Evolutionary conservation across 2,329 filamentous ascomycete species (phyloP).

Genomic region (Paraconiothyrium sp.): DNA sequence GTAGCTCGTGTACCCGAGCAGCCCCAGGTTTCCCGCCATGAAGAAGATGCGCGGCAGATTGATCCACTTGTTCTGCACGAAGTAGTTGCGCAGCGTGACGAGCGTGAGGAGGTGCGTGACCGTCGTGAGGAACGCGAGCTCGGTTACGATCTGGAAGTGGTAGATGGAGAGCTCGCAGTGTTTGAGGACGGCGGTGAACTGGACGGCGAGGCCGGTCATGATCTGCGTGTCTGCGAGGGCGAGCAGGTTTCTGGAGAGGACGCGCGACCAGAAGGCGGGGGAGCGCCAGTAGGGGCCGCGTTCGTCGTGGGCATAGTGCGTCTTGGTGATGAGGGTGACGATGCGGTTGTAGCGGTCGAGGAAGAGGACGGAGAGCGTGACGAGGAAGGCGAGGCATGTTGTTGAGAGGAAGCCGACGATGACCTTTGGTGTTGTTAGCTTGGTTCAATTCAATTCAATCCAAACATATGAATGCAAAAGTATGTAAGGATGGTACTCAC

Average conservation of each 20-base stretch:
- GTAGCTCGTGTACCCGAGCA: slow-evolving; percentile 43
- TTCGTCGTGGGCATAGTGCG: slow-evolving; percentile 25
- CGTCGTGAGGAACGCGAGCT: slow-evolving; percentile 43
- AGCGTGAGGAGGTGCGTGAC: slow-evolving; percentile 43
- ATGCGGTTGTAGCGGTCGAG: slow-evolving; percentile 36
- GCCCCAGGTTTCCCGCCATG: slow-evolving; percentile 41
- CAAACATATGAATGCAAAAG: background rate
- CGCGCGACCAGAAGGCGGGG: slow-evolving; percentile 39
- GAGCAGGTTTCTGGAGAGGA: slow-evolving; percentile 45
- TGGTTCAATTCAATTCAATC: too few relatives aligned
- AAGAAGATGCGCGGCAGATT: slow-evolving; percentile 44
- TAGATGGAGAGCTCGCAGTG: slow-evolving; percentile 44
- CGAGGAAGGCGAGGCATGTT: slow-evolving; percentile 40
- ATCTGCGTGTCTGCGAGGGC: slow-evolving; percentile 44
- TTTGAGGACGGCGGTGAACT: slow-evolving; percentile 42
- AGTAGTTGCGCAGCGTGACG: slow-evolving; percentile 41
- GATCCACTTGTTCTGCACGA: slow-evolving; percentile 44
- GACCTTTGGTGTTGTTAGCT: slow-evolving; percentile 27
- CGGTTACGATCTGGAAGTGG: slow-evolving; percentile 41
- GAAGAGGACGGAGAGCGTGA: slow-evolving; percentile 41
- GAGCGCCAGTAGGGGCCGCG: slow-evolving; percentile 38
- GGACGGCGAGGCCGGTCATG: slow-evolving; percentile 42
- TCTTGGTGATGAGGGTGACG: slow-evolving; percentile 26
- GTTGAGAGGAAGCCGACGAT: slow-evolving; percentile 40
- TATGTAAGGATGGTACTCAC: slow-evolving; percentile 21